These are phyloP conservation scores for Caryopteris hybrid DNA, from an alignment of 305 asterid species.

Conservation along the genomic window DNA sequence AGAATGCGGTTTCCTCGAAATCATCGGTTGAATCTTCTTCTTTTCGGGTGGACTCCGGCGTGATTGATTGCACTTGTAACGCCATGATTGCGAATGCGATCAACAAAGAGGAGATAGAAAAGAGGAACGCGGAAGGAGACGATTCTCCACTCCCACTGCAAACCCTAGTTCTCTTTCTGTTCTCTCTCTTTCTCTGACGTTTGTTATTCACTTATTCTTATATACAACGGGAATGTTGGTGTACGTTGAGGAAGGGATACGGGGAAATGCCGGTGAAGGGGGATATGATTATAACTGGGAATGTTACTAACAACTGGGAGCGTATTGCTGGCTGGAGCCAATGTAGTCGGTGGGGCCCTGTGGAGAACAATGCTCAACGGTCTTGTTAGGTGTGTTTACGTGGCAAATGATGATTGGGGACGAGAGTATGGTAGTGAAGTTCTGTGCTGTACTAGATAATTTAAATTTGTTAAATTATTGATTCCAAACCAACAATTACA, in stretches of 20 bases:
- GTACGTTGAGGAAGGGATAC: constrained; percentile 10
- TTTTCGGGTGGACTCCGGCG: constrained; percentile 26
- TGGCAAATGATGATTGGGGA: background rate
- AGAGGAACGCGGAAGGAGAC: background rate
- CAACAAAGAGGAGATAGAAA: too few species aligned
- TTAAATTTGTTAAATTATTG: background rate
- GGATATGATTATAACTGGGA: background rate
- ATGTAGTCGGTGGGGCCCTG: constrained; percentile 13
- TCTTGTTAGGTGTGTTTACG: constrained; percentile 12
- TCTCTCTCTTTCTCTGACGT: background rate
- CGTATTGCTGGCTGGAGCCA: constrained; percentile 16
- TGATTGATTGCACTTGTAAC: background rate
- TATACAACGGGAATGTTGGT: constrained; percentile 14
- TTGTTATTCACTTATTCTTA: background rate
- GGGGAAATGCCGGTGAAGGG: constrained; percentile 23
- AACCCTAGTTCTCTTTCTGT: constrained; percentile 18
- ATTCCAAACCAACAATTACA: background rate
- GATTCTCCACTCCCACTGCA: constrained; percentile 4
- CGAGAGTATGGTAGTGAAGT: background rate
- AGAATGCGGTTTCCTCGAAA: constrained; percentile 29
- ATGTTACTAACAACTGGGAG: background rate
- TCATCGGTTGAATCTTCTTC: constrained; percentile 26
- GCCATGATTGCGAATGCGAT: constrained; percentile 15
- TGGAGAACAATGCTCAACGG: constrained; percentile 24
- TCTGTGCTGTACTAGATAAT: background rate